phyloP scores from a whole-genome alignment of 2,329 filamentous ascomycete genomes.

The Cadophora sp. region DNA sequence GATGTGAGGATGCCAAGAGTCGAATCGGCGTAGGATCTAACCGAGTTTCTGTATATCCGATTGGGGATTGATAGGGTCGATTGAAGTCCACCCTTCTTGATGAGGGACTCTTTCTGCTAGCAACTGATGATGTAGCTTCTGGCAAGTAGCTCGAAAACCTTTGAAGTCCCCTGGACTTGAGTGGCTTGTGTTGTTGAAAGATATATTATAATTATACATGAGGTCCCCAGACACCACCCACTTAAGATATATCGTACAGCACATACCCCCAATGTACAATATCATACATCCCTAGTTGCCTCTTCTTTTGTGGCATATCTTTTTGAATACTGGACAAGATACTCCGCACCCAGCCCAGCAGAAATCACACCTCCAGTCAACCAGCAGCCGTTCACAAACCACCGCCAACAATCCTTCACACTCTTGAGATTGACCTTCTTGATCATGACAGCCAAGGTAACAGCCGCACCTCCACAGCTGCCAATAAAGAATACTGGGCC shows the following conservation, averaged over 20 bases:
- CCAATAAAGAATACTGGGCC: constrained; percentile 73
- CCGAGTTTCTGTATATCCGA: constrained; percentile 5
- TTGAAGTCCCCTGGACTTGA: too few species aligned
- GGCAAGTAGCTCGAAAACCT: too few species aligned
- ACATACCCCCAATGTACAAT: neutral
- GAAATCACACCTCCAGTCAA: constrained; percentile 70
- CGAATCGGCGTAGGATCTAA: neutral
- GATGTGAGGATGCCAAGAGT: neutral
- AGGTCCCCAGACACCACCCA: neutral
- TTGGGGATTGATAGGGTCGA: neutral
- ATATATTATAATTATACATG: too few species aligned
- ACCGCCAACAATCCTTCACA: constrained; percentile 76
- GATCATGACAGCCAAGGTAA: constrained; percentile 71
- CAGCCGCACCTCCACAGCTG: constrained; percentile 68
- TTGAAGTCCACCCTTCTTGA: too few species aligned
- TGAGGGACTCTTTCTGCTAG: too few species aligned
- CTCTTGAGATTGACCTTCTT: constrained; percentile 69
- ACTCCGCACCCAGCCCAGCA: constrained; percentile 64
- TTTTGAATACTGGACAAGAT: constrained; percentile 57
- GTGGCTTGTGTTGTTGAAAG: too few species aligned
- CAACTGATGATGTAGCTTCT: too few species aligned
- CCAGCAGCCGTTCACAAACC: constrained; percentile 76
- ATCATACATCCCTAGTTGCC: neutral
- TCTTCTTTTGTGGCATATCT: neutral
- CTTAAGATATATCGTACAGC: neutral